phyloP scores from a whole-genome alignment of 108 stramenopile genomes.

The Pelagomonas calceolata region DNA sequence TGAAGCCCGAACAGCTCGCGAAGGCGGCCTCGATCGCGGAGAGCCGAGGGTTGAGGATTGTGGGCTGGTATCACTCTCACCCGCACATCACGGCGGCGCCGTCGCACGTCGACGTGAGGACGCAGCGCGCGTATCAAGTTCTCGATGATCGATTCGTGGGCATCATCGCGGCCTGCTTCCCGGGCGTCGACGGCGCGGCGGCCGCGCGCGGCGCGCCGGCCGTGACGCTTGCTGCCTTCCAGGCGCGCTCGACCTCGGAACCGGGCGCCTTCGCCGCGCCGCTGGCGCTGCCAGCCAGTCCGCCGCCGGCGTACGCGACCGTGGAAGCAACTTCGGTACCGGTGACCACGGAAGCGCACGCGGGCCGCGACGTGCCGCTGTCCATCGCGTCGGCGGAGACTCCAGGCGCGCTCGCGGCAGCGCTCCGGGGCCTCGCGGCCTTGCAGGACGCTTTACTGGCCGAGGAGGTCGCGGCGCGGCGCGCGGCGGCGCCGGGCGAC shows the following conservation, averaged over 20 bases:
- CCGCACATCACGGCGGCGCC: constrained; percentile 15
- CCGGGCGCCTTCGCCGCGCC: background rate
- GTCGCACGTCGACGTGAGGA: constrained; percentile 8
- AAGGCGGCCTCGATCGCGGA: background rate
- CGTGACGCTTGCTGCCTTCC: background rate
- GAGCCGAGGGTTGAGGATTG: background rate
- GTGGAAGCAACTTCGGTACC: background rate
- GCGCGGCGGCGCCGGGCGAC: background rate
- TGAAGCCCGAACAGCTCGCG: constrained; percentile 1
- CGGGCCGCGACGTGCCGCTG: background rate
- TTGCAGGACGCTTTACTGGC: background rate
- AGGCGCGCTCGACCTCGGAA: background rate
- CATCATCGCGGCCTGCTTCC: background rate
- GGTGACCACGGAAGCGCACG: background rate
- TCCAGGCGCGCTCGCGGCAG: background rate
- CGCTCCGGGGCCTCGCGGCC: background rate
- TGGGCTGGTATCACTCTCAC: constrained; percentile 13
- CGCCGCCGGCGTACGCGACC: background rate
- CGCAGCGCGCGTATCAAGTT: constrained; percentile 8
- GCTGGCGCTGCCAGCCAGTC: background rate
- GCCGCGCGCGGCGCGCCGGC: background rate
- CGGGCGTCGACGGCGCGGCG: background rate
- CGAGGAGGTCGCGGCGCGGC: background rate
- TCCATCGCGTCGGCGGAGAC: background rate
- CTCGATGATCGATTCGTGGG: constrained; percentile 9